Evolutionary conservation across 2,329 filamentous ascomycete genomes (phyloP).

Genomic region (Dactylellina drechsleri): DNA sequence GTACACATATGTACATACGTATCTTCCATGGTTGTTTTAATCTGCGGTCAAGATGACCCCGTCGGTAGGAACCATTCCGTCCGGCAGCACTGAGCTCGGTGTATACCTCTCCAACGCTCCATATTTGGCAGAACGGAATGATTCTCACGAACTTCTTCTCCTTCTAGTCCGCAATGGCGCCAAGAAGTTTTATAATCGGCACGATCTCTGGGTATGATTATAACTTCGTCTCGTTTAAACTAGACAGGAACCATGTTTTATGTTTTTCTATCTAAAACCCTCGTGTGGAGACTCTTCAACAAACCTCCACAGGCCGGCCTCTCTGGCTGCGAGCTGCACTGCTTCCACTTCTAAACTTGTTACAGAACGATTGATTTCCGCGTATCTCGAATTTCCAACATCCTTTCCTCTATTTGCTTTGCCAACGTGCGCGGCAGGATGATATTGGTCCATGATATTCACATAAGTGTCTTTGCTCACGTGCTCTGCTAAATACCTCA

Average conservation of each 20-base stretch:
- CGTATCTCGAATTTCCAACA: conserved; percentile 70
- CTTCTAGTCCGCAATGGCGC: conserved; percentile 29
- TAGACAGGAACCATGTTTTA: conserved; percentile 4
- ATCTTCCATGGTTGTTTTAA: conserved; percentile 39
- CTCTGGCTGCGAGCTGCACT: conserved; percentile 74
- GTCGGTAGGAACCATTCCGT: conserved; percentile 53
- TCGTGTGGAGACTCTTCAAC: conserved; percentile 72
- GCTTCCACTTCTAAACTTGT: conserved; percentile 72
- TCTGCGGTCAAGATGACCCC: conserved; percentile 52
- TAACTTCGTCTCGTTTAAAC: no score
- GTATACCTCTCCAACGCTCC: not conserved
- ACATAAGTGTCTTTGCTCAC: conserved; percentile 80
- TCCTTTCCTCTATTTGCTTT: conserved; percentile 67
- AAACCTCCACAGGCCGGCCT: conserved; percentile 81
- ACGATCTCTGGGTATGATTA: conserved; percentile 3
- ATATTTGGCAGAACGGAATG: not conserved
- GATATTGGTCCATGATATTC: conserved; percentile 90
- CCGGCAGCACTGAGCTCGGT: conserved; percentile 23
- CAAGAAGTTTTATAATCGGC: conserved; percentile 41
- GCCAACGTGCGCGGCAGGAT: conserved; percentile 81
- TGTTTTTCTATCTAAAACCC: conserved; percentile 63
- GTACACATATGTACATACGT: not conserved
- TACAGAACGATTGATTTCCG: conserved; percentile 80
- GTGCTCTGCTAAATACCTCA: conserved; percentile 78
- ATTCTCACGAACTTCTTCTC: not conserved